These are phyloP conservation scores for Anisodus tanguticus DNA, from an alignment of 257 asterid genomes.

Conservation along the genomic window DNA sequence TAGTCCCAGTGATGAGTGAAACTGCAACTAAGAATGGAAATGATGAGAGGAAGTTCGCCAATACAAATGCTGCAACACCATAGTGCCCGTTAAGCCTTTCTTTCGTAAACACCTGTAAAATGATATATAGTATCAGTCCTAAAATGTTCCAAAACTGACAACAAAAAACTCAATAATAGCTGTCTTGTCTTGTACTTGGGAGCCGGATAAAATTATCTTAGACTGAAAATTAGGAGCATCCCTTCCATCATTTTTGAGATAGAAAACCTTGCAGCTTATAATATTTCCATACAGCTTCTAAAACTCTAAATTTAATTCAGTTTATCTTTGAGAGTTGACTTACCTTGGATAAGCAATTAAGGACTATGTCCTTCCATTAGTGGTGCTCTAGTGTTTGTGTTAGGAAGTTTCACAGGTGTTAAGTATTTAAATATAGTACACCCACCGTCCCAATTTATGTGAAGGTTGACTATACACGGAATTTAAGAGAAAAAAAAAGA, in stretches of 20 bases:
- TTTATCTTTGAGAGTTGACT: too few species aligned
- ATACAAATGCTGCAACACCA: constrained; percentile 74
- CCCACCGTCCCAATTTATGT: too few species aligned
- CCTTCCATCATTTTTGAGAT: too few species aligned
- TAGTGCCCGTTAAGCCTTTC: constrained; percentile 92
- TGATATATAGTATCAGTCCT: background rate
- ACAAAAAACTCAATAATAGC: background rate
- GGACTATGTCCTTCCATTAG: background rate
- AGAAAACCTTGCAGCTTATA: too few species aligned
- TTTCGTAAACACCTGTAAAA: constrained; percentile 62
- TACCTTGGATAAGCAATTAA: background rate
- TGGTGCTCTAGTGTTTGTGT: background rate
- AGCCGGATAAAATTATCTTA: background rate
- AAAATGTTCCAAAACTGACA: background rate
- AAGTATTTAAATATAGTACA: background rate
- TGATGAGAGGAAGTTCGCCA: constrained; percentile 85
- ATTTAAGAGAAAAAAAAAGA: too few species aligned
- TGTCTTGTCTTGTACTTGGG: background rate
- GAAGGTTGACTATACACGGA: too few species aligned
- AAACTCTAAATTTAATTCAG: too few species aligned
- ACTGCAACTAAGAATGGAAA: constrained; percentile 76
- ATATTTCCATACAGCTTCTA: too few species aligned
- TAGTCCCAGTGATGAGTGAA: constrained; percentile 66
- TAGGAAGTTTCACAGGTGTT: background rate
- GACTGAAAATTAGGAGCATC: background rate